Evolutionary conservation across 1,139 yeast genomes (phyloP).

Genomic region (Saccharomycopsis hybrid): DNA sequence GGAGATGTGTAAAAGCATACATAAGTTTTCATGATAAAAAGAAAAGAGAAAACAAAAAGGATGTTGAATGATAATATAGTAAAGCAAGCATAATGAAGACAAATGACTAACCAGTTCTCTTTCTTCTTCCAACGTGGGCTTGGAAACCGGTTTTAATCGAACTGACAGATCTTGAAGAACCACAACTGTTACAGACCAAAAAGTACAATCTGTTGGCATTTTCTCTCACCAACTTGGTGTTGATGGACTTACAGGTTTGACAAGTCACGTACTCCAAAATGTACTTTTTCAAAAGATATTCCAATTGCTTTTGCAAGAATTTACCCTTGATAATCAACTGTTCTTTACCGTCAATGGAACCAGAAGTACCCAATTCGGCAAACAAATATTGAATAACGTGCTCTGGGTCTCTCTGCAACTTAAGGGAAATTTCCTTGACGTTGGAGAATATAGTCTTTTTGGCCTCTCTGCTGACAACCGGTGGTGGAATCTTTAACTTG

Average conservation of each 20-base stretch:
- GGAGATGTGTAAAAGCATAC: no score
- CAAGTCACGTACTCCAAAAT: slow-evolving; percentile 96
- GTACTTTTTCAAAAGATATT: slow-evolving; percentile 91
- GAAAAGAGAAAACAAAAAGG: neutral
- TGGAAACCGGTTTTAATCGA: slow-evolving; percentile 99
- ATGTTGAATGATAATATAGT: no score
- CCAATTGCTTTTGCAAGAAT: slow-evolving; percentile 96
- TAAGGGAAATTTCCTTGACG: slow-evolving; percentile 89
- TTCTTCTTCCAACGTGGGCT: slow-evolving; percentile 83
- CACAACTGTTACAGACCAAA: slow-evolving; percentile 97
- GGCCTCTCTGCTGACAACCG: slow-evolving; percentile 95
- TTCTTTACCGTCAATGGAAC: slow-evolving; percentile 97
- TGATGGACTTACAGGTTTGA: slow-evolving; percentile 97
- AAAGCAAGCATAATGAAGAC: no score
- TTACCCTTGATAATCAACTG: slow-evolving; percentile 96
- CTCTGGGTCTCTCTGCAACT: slow-evolving; percentile 93
- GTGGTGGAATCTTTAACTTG: slow-evolving; percentile 96
- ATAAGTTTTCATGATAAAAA: no score
- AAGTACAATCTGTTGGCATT: slow-evolving; percentile 93
- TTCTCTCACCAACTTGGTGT: slow-evolving; percentile 93
- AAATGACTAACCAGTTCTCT: slow-evolving; percentile 30
- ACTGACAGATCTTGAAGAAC: slow-evolving; percentile 93
- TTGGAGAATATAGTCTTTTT: slow-evolving; percentile 95
- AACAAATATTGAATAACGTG: slow-evolving; percentile 94
- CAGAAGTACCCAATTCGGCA: slow-evolving; percentile 99